Base-by-base conservation (phyloP, 2,329 filamentous ascomycete species). In the Fusarium virguliforme region DNA sequence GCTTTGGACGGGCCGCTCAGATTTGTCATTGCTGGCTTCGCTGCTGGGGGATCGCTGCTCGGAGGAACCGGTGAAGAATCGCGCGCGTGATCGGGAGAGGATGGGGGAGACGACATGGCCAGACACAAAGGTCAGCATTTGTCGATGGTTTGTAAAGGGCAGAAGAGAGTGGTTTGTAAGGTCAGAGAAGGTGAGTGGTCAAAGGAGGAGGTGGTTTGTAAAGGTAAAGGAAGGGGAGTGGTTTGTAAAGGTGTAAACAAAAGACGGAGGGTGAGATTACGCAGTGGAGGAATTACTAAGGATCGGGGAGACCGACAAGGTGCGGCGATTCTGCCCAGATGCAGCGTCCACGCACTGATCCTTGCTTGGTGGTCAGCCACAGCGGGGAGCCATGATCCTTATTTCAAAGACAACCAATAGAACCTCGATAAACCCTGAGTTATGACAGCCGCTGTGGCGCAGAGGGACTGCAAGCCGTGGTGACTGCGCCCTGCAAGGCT, bases 71-170 rank as follows among this genome's bases (percentile, higher is more conserved):
- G 43, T 9, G n/a, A 10, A 30, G 15, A 6, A 13, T 18, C 15
- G 43, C 30, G n/a, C 30, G 6, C 26, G 13, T 15, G 10, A 15
- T 6, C 22, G 7, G 12, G 18, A 26, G 6, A 12, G 15, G 43
- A 48, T 15, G 15, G 43, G 30, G 26, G 43, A 12, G n/a, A 48
- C 26, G 43, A 48, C 43, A 48, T 48, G 4, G 15, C 8, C 6
- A 48, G 26, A 48, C 28, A 26, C 43, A 48, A 48, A 43, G n/a
- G 43, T 48, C 43, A 48, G 43, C 43, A 48, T 48, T 48, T 48
- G 43, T 48, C 2, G 43, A 30, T 48, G 43, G 43, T 30, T 48
- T 48, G 43, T 48, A 13, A 48, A 48, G 43, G 18, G 18, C 18
- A 18, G 18, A 18, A 18, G 18, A 18, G 18, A 18, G 18, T 18